Evolutionary conservation across 2,329 filamentous ascomycete genomes (phyloP).

Genomic region (Arthrobotrys iridis): DNA sequence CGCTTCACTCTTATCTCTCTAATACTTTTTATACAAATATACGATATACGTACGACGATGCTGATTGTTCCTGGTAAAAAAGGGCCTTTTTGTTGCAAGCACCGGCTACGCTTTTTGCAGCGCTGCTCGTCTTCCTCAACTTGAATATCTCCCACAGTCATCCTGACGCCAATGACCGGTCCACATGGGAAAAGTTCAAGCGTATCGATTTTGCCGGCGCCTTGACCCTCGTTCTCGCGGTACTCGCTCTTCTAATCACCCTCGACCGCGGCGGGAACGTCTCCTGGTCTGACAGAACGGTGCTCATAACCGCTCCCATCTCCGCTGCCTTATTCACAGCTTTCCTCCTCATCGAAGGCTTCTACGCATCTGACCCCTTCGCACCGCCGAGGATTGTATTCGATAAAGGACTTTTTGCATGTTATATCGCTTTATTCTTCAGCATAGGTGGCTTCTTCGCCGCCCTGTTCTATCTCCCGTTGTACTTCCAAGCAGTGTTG

Average conservation of each 20-base stretch:
- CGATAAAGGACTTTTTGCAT: conserved; percentile 72
- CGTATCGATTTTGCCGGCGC: conserved; percentile 80
- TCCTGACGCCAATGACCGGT: conserved; percentile 70
- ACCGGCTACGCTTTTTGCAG: conserved; percentile 74
- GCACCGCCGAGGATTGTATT: conserved; percentile 79
- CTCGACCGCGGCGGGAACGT: conserved; percentile 78
- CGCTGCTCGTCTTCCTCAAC: conserved; percentile 69
- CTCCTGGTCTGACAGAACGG: conserved; percentile 71
- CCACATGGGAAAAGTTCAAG: conserved; percentile 66
- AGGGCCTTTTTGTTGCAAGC: conserved; percentile 78
- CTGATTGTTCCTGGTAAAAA: not conserved
- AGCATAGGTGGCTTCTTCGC: conserved; percentile 71
- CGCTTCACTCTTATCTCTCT: conserved; percentile 56
- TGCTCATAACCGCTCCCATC: conserved; percentile 69
- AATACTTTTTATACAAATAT: conserved; percentile 34
- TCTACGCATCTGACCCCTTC: conserved; percentile 75
- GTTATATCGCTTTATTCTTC: conserved; percentile 78
- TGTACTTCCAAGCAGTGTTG: conserved; percentile 79
- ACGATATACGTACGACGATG: not conserved
- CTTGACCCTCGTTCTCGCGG: conserved; percentile 71
- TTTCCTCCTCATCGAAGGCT: conserved; percentile 76
- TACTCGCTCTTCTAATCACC: conserved; percentile 73
- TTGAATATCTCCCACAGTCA: conserved; percentile 71
- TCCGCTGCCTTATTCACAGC: conserved; percentile 70
- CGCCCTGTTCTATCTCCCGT: conserved; percentile 76